Percentiles rank a stretch among this genome's conserved stretches.
phyloP scores from a whole-genome alignment of 2,329 filamentous ascomycete genomes.

The Scorias spongiosa region DNA sequence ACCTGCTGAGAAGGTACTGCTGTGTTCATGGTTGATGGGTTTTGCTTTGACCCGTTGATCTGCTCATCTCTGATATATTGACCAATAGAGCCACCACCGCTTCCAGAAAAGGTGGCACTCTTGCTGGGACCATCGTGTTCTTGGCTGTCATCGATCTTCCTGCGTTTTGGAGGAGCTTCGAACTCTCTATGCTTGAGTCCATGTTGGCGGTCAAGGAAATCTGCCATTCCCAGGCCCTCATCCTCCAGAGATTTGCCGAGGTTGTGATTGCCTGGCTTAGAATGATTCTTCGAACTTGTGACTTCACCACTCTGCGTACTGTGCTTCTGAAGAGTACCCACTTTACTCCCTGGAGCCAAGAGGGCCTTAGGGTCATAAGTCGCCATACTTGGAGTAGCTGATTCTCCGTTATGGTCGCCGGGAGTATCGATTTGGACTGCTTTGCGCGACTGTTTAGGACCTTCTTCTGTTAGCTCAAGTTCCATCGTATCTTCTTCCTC shows the following conservation, averaged over 20 bases:
- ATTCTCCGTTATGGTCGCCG: slow-evolving; percentile 5
- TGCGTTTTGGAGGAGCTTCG: slow-evolving; percentile 62
- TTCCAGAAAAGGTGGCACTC: slow-evolving; percentile 29
- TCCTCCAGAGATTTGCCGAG: not conserved
- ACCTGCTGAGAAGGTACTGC: slow-evolving; percentile 6
- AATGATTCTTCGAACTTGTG: slow-evolving; percentile 1
- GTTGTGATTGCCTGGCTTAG: not conserved
- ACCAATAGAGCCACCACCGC: slow-evolving; percentile 43
- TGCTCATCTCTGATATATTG: slow-evolving; percentile 50
- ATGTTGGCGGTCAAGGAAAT: slow-evolving; percentile 35
- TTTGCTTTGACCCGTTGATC: slow-evolving; percentile 23
- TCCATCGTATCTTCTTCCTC: not conserved
- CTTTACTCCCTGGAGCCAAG: slow-evolving; percentile 4
- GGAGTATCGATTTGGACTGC: slow-evolving; percentile 1
- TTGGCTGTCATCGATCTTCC: slow-evolving; percentile 22
- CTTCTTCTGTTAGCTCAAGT: slow-evolving; percentile 4
- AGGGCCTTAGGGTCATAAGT: slow-evolving; percentile 9
- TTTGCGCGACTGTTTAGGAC: slow-evolving; percentile 17
- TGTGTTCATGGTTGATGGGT: slow-evolving; percentile 9
- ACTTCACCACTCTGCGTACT: not conserved
- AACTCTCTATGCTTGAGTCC: slow-evolving; percentile 62
- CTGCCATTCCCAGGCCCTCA: not conserved
- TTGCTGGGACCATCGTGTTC: slow-evolving; percentile 24
- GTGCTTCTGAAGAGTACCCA: not conserved
- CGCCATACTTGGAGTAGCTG: not conserved